Base-by-base conservation (phyloP, 768 basidiomycete species). In the Boletus patriciae region DNA sequence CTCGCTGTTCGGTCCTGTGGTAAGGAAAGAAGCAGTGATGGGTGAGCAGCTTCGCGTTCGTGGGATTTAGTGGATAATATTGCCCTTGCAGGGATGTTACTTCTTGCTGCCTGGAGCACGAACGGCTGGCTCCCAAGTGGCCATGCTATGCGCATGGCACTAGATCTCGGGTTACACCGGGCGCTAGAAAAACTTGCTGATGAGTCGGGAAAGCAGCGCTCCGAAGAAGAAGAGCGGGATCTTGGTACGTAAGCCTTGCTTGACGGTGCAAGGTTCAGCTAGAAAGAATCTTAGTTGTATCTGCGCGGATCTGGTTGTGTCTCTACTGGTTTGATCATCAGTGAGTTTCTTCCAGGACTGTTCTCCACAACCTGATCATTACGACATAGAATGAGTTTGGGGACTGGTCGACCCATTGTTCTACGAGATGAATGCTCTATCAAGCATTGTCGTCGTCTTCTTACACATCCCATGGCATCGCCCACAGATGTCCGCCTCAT, bases 261-360 rank as follows among this genome's bases (percentile, higher is more conserved):
- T 50, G 21, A 42, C 16, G 43, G 9, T 38, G 46, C 23, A 10
- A 23, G 33, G 11, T 40, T 55, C 21, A 50, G 29, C 62, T 54
- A 43, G 45, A 62, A 25, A 48, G 5, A n/a, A 16, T 50, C 37
- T 57, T 66, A 92, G 91, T 96, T 45, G 88, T 96, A 8, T 94
- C 93, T 58, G 92, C 93, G 3, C 82, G 94, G 49, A 93, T 95
- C 59, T 97, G 94, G 94, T 77, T 95, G 57, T 94, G 93, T 69
- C 80, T 96, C 42, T 96, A 95, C 70, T 93, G 93, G 91, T 93
- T 96, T 66, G 94, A 96, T 76, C 94, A 94, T 75, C 90, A 94
- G 92, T 92, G 65, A 59, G 88, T 78, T 52, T 52, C 34, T 55
- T 59, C 19, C n/a, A 0, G 8, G 7, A 8, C 18, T 15, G 18